phyloP scores from a whole-genome alignment of 2,329 filamentous ascomycete species.

The Purpureocillium lavendulum region DNA sequence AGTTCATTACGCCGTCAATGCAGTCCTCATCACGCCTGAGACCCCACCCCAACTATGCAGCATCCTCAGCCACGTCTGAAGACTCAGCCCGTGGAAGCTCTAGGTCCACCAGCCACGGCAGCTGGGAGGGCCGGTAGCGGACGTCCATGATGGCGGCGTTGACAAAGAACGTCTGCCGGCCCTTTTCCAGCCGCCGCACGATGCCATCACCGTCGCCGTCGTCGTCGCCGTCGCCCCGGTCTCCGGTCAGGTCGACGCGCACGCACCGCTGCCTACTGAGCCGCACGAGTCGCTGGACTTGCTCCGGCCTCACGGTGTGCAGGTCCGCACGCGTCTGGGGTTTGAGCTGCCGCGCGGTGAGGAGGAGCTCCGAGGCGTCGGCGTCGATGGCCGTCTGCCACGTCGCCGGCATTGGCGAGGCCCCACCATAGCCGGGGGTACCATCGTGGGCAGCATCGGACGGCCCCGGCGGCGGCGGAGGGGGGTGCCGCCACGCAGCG shows the following conservation, averaged over 20 bases:
- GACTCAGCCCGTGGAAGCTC: constrained; percentile 22
- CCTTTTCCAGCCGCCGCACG: constrained; percentile 21
- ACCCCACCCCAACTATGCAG: no score
- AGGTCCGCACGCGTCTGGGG: constrained; percentile 12
- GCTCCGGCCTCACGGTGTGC: constrained; percentile 4
- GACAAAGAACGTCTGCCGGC: constrained; percentile 47
- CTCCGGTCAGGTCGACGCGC: constrained; percentile 26
- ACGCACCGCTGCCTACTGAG: constrained; percentile 20
- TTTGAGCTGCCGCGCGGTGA: constrained; percentile 20
- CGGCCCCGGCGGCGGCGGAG: no score
- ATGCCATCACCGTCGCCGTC: not conserved
- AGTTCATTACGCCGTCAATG: no score
- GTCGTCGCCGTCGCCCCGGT: no score
- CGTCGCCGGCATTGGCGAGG: not conserved
- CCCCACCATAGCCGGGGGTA: no score
- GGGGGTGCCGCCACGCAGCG: constrained; percentile 45
- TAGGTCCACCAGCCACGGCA: constrained; percentile 45
- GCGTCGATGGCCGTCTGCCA: constrained; percentile 31
- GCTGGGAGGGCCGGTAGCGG: constrained; percentile 31
- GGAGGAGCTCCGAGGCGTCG: constrained; percentile 22
- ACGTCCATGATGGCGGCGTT: constrained; percentile 48
- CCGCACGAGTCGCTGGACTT: constrained; percentile 9
- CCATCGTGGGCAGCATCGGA: no score
- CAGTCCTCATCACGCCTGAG: no score
- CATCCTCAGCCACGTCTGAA: no score